These are phyloP conservation scores for Pelagophyceae sp. DNA, from an alignment of 352 stramenopile species.

Conservation along the genomic window DNA sequence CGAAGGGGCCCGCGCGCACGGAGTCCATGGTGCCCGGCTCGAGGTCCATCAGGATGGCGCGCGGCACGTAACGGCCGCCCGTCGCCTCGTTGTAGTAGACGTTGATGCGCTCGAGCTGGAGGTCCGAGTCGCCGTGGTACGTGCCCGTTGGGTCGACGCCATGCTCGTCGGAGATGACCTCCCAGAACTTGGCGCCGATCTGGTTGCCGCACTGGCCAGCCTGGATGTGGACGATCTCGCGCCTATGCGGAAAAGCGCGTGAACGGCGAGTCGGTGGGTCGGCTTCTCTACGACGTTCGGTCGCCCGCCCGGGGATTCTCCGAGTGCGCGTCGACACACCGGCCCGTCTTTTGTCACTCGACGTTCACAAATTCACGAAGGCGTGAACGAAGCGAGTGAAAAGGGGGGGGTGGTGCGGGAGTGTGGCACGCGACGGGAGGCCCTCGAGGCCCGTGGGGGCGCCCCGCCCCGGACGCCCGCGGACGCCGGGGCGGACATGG, in stretches of 20 bases:
- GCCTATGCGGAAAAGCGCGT: conserved; percentile 42
- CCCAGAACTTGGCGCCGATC: conserved; percentile 96
- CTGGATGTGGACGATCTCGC: conserved; percentile 96
- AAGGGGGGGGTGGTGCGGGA: not conserved
- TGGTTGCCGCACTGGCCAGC: conserved; percentile 97
- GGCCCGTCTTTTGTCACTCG: too few species aligned
- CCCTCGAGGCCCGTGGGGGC: not conserved
- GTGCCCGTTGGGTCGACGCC: conserved; percentile 77
- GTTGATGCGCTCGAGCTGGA: conserved; percentile 95
- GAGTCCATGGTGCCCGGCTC: conserved; percentile 98
- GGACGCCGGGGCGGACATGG: not conserved
- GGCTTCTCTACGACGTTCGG: too few species aligned
- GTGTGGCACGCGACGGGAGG: not conserved
- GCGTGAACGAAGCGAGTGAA: too few species aligned
- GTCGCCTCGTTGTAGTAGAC: conserved; percentile 99
- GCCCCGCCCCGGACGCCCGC: too few species aligned
- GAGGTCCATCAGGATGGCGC: conserved; percentile 95
- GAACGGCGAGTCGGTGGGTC: too few species aligned
- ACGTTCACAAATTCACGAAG: too few species aligned
- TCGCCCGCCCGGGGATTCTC: too few species aligned
- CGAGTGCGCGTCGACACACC: too few species aligned
- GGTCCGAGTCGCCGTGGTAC: conserved; percentile 88
- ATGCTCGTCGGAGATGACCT: conserved; percentile 92
- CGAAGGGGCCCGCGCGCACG: conserved; percentile 85
- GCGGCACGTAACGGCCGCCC: conserved; percentile 89